Conservation (phyloP, 345 rosid genomes). For the Camelina neglecta region DNA sequence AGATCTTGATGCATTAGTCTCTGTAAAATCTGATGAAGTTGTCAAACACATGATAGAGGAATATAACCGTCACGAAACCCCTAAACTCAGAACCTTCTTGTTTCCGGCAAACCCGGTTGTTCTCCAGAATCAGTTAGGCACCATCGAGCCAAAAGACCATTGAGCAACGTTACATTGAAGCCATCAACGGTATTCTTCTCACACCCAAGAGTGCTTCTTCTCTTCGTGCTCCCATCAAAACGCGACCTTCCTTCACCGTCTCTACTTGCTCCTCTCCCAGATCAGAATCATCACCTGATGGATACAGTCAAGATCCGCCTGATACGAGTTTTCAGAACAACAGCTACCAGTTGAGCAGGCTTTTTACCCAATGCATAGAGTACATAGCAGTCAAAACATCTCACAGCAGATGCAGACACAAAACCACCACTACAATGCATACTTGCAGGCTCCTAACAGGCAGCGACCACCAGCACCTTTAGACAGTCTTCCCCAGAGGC, state of each 20-base stretch:
- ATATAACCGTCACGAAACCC: constrained; percentile 57
- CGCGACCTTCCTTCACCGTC: constrained; percentile 51
- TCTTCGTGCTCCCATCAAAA: constrained; percentile 47
- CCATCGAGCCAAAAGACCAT: constrained; percentile 48
- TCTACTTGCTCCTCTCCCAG: constrained; percentile 71
- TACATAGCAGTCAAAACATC: constrained; percentile 76
- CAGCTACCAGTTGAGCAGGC: constrained; percentile 39
- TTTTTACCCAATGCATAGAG: constrained; percentile 59
- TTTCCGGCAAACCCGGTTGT: constrained; percentile 58
- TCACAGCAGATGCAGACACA: constrained; percentile 40
- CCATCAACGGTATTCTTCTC: constrained; percentile 66
- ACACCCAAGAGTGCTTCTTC: background rate
- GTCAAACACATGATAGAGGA: constrained; percentile 85
- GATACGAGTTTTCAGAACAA: constrained; percentile 38
- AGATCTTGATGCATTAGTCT: constrained; percentile 82
- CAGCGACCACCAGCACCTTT: constrained; percentile 44
- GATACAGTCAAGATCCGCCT: constrained; percentile 36
- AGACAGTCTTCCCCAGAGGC: constrained; percentile 42
- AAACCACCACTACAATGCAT: constrained; percentile 48
- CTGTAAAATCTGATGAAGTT: constrained; percentile 77
- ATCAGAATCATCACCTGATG: constrained; percentile 66
- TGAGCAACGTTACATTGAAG: constrained; percentile 83
- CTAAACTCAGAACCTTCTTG: constrained; percentile 68
- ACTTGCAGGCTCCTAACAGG: constrained; percentile 27
- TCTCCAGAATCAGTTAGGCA: constrained; percentile 47